Base-by-base conservation (phyloP, 2,329 filamentous ascomycete species). In the Pseudogymnoascus sp. region DNA sequence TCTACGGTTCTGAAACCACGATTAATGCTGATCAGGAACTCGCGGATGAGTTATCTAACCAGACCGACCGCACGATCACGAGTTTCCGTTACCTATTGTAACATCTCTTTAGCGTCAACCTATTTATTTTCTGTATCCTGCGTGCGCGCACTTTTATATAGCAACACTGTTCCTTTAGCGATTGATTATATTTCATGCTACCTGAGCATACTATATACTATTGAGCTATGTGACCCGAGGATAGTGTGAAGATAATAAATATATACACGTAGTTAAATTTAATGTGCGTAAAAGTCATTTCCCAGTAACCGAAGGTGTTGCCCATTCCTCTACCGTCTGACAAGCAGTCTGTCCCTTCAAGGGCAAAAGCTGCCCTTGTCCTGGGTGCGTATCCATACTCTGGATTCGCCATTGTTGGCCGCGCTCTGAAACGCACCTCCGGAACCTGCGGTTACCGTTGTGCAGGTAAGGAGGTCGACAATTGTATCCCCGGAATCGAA, bases 21-120 rank as follows among this genome's bases (percentile, higher is more conserved):
- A 29, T 61, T 8, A 34, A 10, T 8, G 39, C 59, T 18, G 59
- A 61, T n/a, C 31, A 61, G 59, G 59, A 61, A 42, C 59, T 61
- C 59, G 59, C 59, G 12, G 59, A 61, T 16, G 59, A 61, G 62
- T 39, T 60, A 51, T 60, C 62, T 4, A 61, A 42, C 59, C 59
- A 61, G 29, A 34, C 37, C 5, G 61, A 61, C n/a, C 47, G 47
- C 26, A 57, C 47, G n/a, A 57, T 57, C 26, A 57, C 26, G 10
- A 57, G 47, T 29, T 57, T 57, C 47, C 47, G 47, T 10, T 57
- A 57, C 10, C n/a, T 34, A 34, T 18, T 57, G 26, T 57, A 29
- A 57, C 31, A 18, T 57, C 4, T 29, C 5, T 4, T 18, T 7
- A 10, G 47, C n/a, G 26, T 18, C 14, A 5, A 10, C 8, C n/a